Conservation (phyloP, 2,329 filamentous ascomycete species). For the Ophiostoma triangulosporum region DNA sequence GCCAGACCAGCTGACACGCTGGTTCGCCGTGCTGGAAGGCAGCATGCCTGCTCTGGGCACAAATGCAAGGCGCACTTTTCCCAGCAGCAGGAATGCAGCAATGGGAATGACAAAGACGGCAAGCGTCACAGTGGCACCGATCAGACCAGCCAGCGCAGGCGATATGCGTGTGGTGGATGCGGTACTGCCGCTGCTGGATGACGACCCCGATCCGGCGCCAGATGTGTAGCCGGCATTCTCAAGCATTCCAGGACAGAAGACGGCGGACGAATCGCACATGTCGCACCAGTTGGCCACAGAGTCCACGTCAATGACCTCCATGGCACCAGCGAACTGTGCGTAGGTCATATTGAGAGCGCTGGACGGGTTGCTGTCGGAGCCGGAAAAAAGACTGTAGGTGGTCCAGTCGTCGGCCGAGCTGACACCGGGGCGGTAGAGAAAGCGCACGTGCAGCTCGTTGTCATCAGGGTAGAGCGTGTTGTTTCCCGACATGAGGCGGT, state of each 20-base stretch:
- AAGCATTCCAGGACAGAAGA: constrained; percentile 25
- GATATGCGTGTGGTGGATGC: constrained; percentile 15
- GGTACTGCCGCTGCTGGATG: background rate
- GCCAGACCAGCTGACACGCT: constrained; percentile 19
- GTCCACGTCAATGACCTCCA: constrained; percentile 24
- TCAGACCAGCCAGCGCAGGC: constrained; percentile 30
- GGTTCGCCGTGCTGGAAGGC: background rate
- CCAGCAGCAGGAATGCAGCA: constrained; percentile 10
- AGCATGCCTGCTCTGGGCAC: background rate
- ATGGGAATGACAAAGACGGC: constrained; percentile 19
- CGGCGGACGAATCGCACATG: constrained; percentile 23
- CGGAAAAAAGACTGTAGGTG: constrained; percentile 16
- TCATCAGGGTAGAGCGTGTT: constrained; percentile 18
- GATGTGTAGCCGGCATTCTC: background rate
- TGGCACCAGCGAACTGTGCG: constrained; percentile 24
- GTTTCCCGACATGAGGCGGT: constrained; percentile 18
- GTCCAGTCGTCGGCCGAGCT: background rate
- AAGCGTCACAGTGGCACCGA: constrained; percentile 31
- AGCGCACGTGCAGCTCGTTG: constrained; percentile 37
- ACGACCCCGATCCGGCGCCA: background rate
- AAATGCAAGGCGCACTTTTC: constrained; percentile 19
- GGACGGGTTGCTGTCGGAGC: constrained; percentile 24
- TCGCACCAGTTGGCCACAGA: constrained; percentile 29
- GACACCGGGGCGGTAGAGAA: constrained; percentile 33
- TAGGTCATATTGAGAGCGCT: constrained; percentile 24